Evolutionary conservation across 176 grass and related monocot genomes (phyloP), one percentile per base, ranked within the genome.

Genomic region (Elaeis guineensis): DNA sequence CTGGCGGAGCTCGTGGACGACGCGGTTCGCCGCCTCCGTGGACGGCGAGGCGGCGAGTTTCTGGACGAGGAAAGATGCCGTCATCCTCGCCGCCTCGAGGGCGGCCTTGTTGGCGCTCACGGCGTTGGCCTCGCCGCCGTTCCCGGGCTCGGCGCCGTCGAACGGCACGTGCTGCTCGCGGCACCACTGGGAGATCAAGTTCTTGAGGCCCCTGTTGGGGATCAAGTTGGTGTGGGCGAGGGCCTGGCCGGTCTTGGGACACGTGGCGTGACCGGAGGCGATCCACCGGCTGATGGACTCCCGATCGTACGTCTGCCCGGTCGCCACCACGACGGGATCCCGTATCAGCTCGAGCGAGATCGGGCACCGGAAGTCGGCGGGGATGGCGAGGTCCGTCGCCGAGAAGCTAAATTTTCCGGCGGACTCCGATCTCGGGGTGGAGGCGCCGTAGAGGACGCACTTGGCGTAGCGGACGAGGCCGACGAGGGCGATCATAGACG

Each of bases 231-330:
- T 9, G 66, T 72, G 62, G 49, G 76, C 32, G 30, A 98, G 57
- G 3, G 71, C 67, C 55, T 98, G 93, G 48, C 87, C 87, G 0
- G 87, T 92, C 74, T 98, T 98, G 52, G 93, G 93, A 52, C 93
- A 92, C 15, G 84, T 92, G 23, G 84, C 78, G 62, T 92, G 86
- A 70, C 81, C 87, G 54, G 87, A 85, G 18, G 61, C 58, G 74
- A 98, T 80, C 93, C 93, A 92, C 26, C 64, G 75, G 67, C 9
- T 72, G 59, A 98, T 98, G 21, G 84, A 86, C 21, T 89, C 84
- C 49, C 84, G 78, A 50, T 98, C 93, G 70, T 98, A 98, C 0
- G 93, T 98, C 82, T 98, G 93, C 5, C 93, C 87, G 52, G 83
- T 98, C 15, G 76, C 71, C 35, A 85, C 81, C 23, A 98, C 81